Conservation (phyloP, 1,284 basidiomycete genomes). For the Bjerkandera adusta region DNA sequence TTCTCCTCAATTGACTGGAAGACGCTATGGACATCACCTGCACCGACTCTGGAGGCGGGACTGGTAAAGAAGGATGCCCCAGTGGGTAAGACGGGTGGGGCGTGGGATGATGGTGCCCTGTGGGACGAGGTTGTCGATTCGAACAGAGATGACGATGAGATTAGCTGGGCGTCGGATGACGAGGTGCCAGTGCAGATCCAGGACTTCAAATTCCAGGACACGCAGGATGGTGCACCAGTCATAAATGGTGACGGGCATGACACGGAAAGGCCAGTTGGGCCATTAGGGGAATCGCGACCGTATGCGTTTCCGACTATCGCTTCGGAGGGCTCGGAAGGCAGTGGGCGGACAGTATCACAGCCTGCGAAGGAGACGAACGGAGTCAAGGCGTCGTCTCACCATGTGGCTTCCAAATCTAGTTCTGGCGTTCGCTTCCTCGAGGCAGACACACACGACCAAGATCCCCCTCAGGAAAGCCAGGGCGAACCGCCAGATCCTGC, state of each 20-base stretch:
- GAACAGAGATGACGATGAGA: constrained; percentile 30
- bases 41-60: constrained; percentile 57
- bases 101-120: constrained; percentile 47
- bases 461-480: constrained; percentile 12
- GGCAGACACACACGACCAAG: background rate
- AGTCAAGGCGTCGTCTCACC: constrained; percentile 1
- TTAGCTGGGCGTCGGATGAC: constrained; percentile 49
- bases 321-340: constrained; percentile 7
- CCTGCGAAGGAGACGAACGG: constrained; percentile 2
- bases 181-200: constrained; percentile 33
- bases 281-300: constrained; percentile 28
- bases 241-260: constrained; percentile 8
- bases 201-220: constrained; percentile 26
- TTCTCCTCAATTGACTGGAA: constrained; percentile 71
- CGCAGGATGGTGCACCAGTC: background rate
- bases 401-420: constrained; percentile 1
- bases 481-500: constrained; percentile 27
- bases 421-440: constrained; percentile 10
- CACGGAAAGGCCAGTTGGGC: constrained; percentile 31
- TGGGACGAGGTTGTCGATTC: constrained; percentile 51
- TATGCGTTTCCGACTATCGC: constrained; percentile 20
- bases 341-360: background rate
- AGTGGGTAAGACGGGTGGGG: constrained; percentile 22
- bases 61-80: constrained; percentile 48
- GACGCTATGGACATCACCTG: constrained; percentile 69